These are phyloP conservation scores for Litsea cubeba DNA, from an alignment of 164 flowering plant species.

Conservation along the genomic window DNA sequence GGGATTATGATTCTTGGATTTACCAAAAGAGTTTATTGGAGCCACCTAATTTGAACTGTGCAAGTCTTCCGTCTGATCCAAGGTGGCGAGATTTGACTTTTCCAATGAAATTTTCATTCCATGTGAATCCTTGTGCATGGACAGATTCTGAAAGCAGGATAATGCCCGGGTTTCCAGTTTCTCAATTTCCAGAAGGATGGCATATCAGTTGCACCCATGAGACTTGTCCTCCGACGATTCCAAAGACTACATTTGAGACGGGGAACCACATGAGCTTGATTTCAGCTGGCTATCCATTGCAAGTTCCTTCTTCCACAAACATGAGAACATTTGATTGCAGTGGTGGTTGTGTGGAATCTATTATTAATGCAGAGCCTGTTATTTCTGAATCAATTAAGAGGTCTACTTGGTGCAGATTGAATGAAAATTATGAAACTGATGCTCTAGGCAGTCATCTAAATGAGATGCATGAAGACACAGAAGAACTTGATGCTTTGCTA, in stretches of 20 bases:
- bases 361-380: conserved; percentile 10
- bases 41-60: conserved; percentile 32
- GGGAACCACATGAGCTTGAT: conserved; percentile 64
- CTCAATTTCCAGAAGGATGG: conserved; percentile 38
- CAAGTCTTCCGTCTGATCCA: conserved; percentile 15
- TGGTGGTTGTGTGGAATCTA: conserved; percentile 17
- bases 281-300: conserved; percentile 30
- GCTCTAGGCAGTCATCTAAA: conserved; percentile 19
- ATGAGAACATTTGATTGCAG: conserved; percentile 16
- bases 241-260: conserved; percentile 21
- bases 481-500: conserved; percentile 83
- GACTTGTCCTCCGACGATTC: conserved; percentile 24
- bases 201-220: conserved; percentile 36
- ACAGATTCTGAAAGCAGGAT: conserved; percentile 23
- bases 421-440: conserved; percentile 15
- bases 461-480: conserved; percentile 86
- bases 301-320: conserved; percentile 17
- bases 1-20: conserved; percentile 40
- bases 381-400: conserved; percentile 6
- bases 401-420: conserved; percentile 15
- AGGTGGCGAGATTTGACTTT: conserved; percentile 17
- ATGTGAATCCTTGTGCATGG: not conserved
- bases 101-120: conserved; percentile 5
- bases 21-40: conserved; percentile 35
- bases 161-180: conserved; percentile 21